Evolutionary conservation across 371 early-diverging fungal species (phyloP).

Genomic region (Lichtheimia ornata): DNA sequence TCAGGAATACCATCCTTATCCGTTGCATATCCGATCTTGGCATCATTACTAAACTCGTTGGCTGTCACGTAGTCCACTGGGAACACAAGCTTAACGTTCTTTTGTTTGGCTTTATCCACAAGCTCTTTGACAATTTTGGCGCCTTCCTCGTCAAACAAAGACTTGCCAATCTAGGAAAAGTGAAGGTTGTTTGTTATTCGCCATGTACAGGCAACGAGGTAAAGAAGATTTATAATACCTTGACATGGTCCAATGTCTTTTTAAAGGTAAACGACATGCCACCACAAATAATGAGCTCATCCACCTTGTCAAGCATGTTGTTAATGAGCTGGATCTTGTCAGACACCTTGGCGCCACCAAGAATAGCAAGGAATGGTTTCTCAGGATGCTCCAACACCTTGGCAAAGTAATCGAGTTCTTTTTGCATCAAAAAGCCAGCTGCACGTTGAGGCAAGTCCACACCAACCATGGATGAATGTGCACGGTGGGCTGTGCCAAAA

Average conservation of each 20-base stretch:
- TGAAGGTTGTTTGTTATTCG: not conserved
- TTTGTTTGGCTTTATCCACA: conserved; percentile 83
- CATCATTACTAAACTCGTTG: conserved; percentile 81
- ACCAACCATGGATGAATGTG: conserved; percentile 96
- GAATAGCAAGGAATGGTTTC: conserved; percentile 94
- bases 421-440: conserved; percentile 97
- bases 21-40: conserved; percentile 82
- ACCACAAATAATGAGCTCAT: conserved; percentile 91
- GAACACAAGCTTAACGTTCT: conserved; percentile 85
- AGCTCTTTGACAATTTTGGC: conserved; percentile 81
- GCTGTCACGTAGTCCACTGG: conserved; percentile 92
- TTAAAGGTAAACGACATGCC: conserved; percentile 99
- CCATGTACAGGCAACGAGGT: too few species aligned
- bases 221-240: conserved; percentile 41
- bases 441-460: conserved; percentile 88
- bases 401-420: conserved; percentile 97
- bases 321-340: conserved; percentile 99
- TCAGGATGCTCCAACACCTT: conserved; percentile 92
- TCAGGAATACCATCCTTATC: conserved; percentile 88
- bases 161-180: conserved; percentile 78
- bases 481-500: conserved; percentile 98
- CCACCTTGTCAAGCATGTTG: conserved; percentile 90
- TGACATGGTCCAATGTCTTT: conserved; percentile 82
- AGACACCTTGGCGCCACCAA: conserved; percentile 98
- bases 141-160: conserved; percentile 90